Percentiles rank a stretch among this genome's conserved stretches.
Conservation (phyloP, 345 rosid genomes). For the Citrus medica region DNA sequence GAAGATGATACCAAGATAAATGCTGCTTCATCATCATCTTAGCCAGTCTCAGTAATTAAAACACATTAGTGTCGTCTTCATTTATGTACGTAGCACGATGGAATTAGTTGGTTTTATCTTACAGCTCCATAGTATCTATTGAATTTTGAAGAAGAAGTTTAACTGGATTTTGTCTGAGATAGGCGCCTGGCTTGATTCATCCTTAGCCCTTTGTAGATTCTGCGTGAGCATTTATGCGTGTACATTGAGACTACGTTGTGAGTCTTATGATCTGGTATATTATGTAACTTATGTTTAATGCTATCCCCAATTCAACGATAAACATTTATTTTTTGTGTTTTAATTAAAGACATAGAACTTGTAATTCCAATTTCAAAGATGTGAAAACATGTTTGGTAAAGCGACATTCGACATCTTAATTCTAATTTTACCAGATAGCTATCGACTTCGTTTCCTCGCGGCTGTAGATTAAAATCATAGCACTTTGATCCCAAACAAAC, state of each 20-base stretch:
- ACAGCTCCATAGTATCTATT: not conserved
- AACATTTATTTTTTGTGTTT: not conserved
- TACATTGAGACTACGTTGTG: not conserved
- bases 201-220: not conserved
- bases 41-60: not conserved
- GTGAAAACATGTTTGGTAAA: too few relatives aligned
- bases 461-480: too few relatives aligned
- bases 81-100: not conserved
- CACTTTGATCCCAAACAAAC: too few relatives aligned
- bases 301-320: not conserved
- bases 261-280: not conserved
- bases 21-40: constrained; percentile 27
- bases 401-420: too few relatives aligned
- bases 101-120: constrained; percentile 5
- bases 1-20: constrained; percentile 31
- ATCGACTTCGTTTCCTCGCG: too few relatives aligned
- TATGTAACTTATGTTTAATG: not conserved
- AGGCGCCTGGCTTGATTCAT: not conserved
- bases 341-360: too few relatives aligned
- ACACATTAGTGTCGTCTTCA: not conserved
- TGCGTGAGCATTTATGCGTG: not conserved
- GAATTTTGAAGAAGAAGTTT: not conserved
- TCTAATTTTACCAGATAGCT: too few relatives aligned
- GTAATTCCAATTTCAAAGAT: too few relatives aligned
- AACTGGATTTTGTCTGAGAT: not conserved